These are phyloP conservation scores for Periconia digitata DNA, from an alignment of 2,329 filamentous ascomycete species.

Conservation along the genomic window DNA sequence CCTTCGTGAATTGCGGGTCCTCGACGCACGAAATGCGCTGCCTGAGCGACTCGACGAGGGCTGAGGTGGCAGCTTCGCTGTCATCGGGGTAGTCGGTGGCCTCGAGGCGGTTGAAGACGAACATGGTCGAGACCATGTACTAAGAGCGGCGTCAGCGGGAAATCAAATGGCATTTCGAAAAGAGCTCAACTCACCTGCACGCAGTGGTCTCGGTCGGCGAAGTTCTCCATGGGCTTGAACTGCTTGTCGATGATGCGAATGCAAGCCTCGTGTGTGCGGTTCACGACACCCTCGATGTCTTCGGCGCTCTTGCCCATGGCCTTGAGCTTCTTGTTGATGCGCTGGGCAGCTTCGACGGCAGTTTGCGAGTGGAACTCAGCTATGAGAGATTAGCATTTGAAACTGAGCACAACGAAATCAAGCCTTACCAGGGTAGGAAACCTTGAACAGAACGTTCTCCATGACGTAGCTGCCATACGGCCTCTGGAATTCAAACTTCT, in stretches of 20 bases:
- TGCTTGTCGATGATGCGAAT: slow-evolving; percentile 99
- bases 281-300: slow-evolving; percentile 87
- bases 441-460: slow-evolving; percentile 99
- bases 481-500: slow-evolving; percentile 89
- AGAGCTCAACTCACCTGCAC: slow-evolving; percentile 69
- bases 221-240: slow-evolving; percentile 99
- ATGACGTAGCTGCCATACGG: slow-evolving; percentile 98
- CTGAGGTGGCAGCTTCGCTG: slow-evolving; percentile 85
- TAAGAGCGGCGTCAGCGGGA: slow-evolving; percentile 32
- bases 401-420: slow-evolving; percentile 22
- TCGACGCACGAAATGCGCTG: slow-evolving; percentile 95
- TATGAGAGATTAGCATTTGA: slow-evolving; percentile 32
- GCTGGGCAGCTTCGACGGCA: slow-evolving; percentile 90
- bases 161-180: background rate
- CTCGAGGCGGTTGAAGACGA: slow-evolving; percentile 89
- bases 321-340: slow-evolving; percentile 81
- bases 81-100: slow-evolving; percentile 93
- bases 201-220: slow-evolving; percentile 98
- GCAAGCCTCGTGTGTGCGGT: slow-evolving; percentile 97
- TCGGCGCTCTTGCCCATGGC: slow-evolving; percentile 84
- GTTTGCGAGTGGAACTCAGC: slow-evolving; percentile 99
- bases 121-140: slow-evolving; percentile 98
- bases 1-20: slow-evolving; percentile 88
- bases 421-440: slow-evolving; percentile 84
- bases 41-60: slow-evolving; percentile 86